These are phyloP conservation scores for Hanseniaspora lachancei DNA, from an alignment of 805 yeast genomes.

Conservation along the genomic window DNA sequence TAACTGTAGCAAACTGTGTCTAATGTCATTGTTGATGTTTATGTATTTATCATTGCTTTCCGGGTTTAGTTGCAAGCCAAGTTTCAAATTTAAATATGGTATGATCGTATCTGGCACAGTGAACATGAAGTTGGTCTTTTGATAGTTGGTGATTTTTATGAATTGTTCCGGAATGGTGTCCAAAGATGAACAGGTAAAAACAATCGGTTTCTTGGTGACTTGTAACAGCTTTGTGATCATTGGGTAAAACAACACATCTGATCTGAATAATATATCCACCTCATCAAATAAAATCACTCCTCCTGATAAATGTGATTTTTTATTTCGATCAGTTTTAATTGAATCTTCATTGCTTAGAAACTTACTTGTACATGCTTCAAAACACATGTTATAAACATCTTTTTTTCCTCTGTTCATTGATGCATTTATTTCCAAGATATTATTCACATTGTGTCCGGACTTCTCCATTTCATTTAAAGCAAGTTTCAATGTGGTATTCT, in stretches of 20 bases:
- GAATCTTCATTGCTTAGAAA: slow-evolving; percentile 33
- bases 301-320: slow-evolving; percentile 27
- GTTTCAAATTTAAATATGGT: slow-evolving; percentile 17
- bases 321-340: not conserved
- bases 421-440: slow-evolving; percentile 65
- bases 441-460: not conserved
- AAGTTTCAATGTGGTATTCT: slow-evolving; percentile 60
- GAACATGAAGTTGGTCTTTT: slow-evolving; percentile 30
- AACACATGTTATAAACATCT: slow-evolving; percentile 50
- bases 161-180: slow-evolving; percentile 37
- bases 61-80: slow-evolving; percentile 27
- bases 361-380: slow-evolving; percentile 75
- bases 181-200: slow-evolving; percentile 47
- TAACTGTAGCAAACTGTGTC: slow-evolving; percentile 34
- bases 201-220: slow-evolving; percentile 54
- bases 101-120: slow-evolving; percentile 27
- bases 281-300: slow-evolving; percentile 75
- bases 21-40: slow-evolving; percentile 30
- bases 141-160: slow-evolving; percentile 33
- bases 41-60: slow-evolving; percentile 25
- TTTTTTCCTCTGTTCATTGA: slow-evolving; percentile 61
- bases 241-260: slow-evolving; percentile 71
- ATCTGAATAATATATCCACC: slow-evolving; percentile 65
- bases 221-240: slow-evolving; percentile 49
- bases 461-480: slow-evolving; percentile 40